Conservation (phyloP, 2,329 filamentous ascomycete genomes). For the Colletotrichum eremochloae region DNA sequence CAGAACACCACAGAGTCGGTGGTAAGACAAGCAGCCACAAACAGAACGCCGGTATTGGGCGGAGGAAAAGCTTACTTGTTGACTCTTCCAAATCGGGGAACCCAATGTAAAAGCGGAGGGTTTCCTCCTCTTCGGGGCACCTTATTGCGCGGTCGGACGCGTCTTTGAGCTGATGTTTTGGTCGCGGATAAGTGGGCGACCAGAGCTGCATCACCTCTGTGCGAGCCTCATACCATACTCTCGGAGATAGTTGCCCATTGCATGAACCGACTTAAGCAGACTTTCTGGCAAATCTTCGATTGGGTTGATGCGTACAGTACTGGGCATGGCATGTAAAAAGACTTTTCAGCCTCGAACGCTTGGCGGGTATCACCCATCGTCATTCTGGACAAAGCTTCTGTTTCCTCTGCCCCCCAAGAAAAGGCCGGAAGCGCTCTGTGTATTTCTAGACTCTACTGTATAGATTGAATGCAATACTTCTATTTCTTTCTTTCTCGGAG, state of each 20-base stretch:
- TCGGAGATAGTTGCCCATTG: slow-evolving; percentile 3
- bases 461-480: neutral
- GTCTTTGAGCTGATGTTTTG: slow-evolving; percentile 27
- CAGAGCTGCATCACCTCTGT: slow-evolving; percentile 8
- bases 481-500: neutral
- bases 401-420: neutral
- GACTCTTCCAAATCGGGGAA: neutral
- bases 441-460: slow-evolving; percentile 5
- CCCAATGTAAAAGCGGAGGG: neutral
- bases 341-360: slow-evolving; percentile 4
- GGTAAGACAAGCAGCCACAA: neutral
- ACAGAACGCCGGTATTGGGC: too few species aligned
- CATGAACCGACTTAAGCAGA: slow-evolving; percentile 7
- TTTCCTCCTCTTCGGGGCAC: neutral
- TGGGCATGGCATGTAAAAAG: neutral
- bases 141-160: slow-evolving; percentile 23
- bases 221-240: slow-evolving; percentile 13
- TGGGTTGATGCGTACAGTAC: neutral
- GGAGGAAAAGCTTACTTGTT: neutral
- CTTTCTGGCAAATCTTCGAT: neutral
- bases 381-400: neutral
- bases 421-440: slow-evolving; percentile 12
- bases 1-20: neutral
- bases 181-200: neutral
- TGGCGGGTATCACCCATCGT: neutral